Percentiles rank a stretch among this genome's conserved stretches.
Evolutionary conservation across 805 yeast genomes (phyloP).

Genomic region (Myxozyma neotropica): DNA sequence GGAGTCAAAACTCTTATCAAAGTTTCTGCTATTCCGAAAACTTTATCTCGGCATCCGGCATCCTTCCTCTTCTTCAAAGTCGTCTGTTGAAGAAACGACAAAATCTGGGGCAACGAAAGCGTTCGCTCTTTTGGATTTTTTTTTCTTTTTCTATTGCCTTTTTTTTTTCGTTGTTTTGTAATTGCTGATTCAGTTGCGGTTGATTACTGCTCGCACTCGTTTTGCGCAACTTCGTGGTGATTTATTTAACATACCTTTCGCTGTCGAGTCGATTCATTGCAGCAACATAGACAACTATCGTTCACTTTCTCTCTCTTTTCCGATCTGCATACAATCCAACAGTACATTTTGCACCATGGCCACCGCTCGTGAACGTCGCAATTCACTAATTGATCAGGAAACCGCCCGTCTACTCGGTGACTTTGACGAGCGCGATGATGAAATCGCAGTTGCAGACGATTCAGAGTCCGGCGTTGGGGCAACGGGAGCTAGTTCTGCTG

Average conservation of each 20-base stretch:
- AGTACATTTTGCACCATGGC: conserved; percentile 11
- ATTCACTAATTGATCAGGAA: conserved; percentile 36
- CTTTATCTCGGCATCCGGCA: no score
- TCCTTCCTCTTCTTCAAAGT: no score
- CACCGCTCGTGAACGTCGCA: conserved; percentile 29
- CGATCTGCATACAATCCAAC: neutral
- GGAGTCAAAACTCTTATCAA: neutral
- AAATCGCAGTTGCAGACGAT: conserved; percentile 8
- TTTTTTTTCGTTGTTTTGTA: no score
- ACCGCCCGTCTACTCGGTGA: conserved; percentile 57
- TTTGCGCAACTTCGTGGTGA: no score
- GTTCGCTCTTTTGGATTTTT: neutral
- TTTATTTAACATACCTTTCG: no score
- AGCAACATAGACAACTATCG: no score
- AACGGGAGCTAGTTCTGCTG: neutral
- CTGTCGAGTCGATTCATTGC: no score
- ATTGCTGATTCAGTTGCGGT: no score
- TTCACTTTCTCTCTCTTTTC: no score
- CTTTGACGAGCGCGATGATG: conserved; percentile 37
- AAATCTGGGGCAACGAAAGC: no score
- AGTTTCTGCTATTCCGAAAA: neutral
- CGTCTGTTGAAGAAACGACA: no score
- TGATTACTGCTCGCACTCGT: no score
- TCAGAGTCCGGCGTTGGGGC: neutral
- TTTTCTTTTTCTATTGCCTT: neutral